These are phyloP conservation scores for Tetracladium marchalianum DNA, from an alignment of 495 filamentous ascomycete genomes.

Conservation along the genomic window DNA sequence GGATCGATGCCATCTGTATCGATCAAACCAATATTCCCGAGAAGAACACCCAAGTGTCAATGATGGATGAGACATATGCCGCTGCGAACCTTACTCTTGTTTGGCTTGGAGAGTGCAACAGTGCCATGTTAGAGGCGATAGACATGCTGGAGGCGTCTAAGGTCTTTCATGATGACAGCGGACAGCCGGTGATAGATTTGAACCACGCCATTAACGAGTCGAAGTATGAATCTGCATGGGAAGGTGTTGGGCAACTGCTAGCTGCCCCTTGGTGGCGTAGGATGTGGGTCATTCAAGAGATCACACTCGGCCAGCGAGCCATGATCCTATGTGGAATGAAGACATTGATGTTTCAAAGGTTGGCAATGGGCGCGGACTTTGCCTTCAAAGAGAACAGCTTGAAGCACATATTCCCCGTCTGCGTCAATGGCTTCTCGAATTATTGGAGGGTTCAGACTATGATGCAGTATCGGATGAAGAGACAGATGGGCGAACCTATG, in stretches of 20 bases:
- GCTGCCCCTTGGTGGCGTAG: constrained; percentile 11
- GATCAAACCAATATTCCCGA: constrained; percentile 9
- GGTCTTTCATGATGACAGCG: no score
- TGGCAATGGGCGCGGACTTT: not conserved
- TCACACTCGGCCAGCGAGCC: constrained; percentile 3
- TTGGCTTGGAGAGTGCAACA: constrained; percentile 8
- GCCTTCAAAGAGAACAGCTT: not conserved
- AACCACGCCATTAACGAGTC: not conserved
- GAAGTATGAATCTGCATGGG: not conserved
- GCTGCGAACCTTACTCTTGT: constrained; percentile 2
- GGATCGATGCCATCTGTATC: constrained; percentile 13
- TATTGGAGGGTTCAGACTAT: not conserved
- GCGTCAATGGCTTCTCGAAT: not conserved
- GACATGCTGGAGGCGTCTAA: no score
- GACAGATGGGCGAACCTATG: constrained; percentile 2
- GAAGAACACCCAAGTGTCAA: constrained; percentile 2
- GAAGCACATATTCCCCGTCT: not conserved
- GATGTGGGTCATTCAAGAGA: constrained; percentile 18
- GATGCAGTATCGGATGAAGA: constrained; percentile 1
- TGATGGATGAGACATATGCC: constrained; percentile 12
- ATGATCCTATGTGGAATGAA: constrained; percentile 6
- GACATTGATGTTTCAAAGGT: constrained; percentile 2
- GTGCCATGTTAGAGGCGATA: no score
- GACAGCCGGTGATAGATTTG: no score
- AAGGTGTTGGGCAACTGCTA: not conserved